Evolutionary conservation across 805 yeast species (phyloP), one percentile per base, ranked within the genome.

Genomic region (Candida tibetensis): DNA sequence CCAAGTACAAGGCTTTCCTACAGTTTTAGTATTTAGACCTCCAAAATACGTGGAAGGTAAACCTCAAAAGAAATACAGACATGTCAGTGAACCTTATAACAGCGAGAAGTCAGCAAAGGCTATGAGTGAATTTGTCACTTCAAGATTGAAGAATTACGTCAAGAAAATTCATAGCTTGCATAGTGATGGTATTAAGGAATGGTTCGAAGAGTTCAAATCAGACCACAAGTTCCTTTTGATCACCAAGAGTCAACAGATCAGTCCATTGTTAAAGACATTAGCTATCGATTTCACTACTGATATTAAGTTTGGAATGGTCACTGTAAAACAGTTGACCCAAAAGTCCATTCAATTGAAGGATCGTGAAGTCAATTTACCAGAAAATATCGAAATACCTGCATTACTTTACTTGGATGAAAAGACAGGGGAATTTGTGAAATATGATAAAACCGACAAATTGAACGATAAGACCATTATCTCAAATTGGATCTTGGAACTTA

Each of bases 21-120:
- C 97, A 0, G 58, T 93, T 21, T 62, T 81, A 65, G 82, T 83
- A 3, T 90, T 84, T 63, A 74, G 91, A 51, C 95, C 97, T 1
- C 89, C 93, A 15, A 86, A 85, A 53, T 64, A 57, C 35, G 56
- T 52, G 13, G 53, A 46, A 28, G 55, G 51, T n/a, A 55, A 62
- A 51, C 17, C 45, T 46, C 12, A 32, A 23, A 41, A 41, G 25
- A 39, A 36, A 7, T 40, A 30, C 46, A 37, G 48, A 41, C 35
- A 49, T 33, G 35, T 46, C 39, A 64, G 70, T 2, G 91, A 82
- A 48, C 51, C 62, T 0, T 83, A 81, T 55, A 65, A 63, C 34
- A 90, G 90, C 3, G 81, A 76, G 48, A 70, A 95, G 48, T 67
- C 70, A 12, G 61, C 74, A 12, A 72, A 74, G 28, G 68, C 79